These are phyloP conservation scores for Grosmannia penicillata DNA, from an alignment of 2,329 filamentous ascomycete species.

Conservation along the genomic window DNA sequence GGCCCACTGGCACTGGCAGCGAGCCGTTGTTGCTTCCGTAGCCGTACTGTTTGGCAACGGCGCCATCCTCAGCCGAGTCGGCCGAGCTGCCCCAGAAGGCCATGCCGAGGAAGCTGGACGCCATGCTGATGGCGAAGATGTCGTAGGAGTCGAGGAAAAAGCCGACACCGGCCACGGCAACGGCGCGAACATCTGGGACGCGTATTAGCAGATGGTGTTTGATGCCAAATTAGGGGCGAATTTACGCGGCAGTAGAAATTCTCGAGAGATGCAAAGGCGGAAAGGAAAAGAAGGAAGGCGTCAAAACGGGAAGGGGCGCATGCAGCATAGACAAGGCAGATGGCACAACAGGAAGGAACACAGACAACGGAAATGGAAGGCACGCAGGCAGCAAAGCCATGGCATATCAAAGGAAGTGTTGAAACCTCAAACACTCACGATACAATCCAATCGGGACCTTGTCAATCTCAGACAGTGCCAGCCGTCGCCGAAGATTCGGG, in stretches of 20 bases:
- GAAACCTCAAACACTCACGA: too few relatives aligned
- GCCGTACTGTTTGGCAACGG: constrained; percentile 22
- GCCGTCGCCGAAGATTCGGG: constrained; percentile 60
- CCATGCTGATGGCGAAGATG: constrained; percentile 68
- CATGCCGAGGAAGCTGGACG: constrained; percentile 56
- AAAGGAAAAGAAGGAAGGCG: background rate
- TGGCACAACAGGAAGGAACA: background rate
- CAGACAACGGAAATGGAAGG: background rate
- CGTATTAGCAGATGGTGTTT: constrained; percentile 5
- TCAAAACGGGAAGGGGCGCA: too few relatives aligned
- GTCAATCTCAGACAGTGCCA: constrained; percentile 67
- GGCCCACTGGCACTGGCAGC: constrained; percentile 51
- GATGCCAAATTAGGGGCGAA: too few relatives aligned
- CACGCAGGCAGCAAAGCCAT: too few relatives aligned
- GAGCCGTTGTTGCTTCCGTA: constrained; percentile 35
- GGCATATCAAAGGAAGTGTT: too few relatives aligned
- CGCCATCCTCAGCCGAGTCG: constrained; percentile 18
- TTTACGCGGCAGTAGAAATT: too few relatives aligned
- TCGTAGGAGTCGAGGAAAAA: constrained; percentile 76
- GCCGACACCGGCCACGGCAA: constrained; percentile 64
- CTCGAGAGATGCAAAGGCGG: too few relatives aligned
- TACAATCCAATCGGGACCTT: constrained; percentile 65
- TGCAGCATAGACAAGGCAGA: too few relatives aligned
- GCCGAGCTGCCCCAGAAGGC: constrained; percentile 51
- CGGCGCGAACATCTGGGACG: constrained; percentile 53